phyloP scores from a whole-genome alignment of 1,284 basidiomycete genomes.

The Rhodotorula sp. region DNA sequence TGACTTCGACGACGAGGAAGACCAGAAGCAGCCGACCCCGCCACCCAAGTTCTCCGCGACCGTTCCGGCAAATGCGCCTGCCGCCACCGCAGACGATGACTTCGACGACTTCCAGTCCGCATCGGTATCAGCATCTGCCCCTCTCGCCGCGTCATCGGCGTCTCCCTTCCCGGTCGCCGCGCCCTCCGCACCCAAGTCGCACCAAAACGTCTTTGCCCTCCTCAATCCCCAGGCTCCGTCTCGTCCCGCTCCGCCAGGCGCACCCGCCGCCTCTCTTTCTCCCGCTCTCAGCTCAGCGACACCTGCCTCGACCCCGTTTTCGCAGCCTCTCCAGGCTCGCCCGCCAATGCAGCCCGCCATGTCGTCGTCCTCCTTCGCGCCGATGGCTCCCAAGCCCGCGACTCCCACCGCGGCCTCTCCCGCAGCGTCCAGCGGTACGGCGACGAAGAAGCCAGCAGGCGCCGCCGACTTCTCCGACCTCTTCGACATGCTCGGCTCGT shows the following conservation, averaged over 20 bases:
- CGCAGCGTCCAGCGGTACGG: background rate
- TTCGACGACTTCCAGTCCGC: conserved; percentile 89
- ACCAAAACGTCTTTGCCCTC: conserved; percentile 55
- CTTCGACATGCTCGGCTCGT: conserved; percentile 15
- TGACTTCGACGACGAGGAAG: conserved; percentile 74
- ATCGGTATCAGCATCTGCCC: conserved; percentile 54
- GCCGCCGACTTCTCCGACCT: conserved; percentile 38
- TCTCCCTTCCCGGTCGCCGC: conserved; percentile 42
- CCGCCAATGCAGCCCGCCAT: background rate
- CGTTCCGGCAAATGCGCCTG: conserved; percentile 41
- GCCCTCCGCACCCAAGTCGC: conserved; percentile 16
- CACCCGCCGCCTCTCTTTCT: conserved; percentile 34
- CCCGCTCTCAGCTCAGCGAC: conserved; percentile 34
- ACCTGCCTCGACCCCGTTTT: conserved; percentile 17
- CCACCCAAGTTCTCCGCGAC: conserved; percentile 40
- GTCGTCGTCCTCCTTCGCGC: background rate
- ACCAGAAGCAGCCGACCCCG: conserved; percentile 58
- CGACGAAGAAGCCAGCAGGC: conserved; percentile 3
- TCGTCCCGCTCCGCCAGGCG: conserved; percentile 6
- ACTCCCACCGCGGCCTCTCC: background rate
- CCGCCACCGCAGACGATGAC: conserved; percentile 59
- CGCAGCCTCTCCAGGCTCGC: conserved; percentile 17
- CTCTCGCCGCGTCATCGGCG: conserved; percentile 41
- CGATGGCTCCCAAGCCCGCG: background rate
- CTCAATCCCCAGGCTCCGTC: conserved; percentile 48